Evolutionary conservation across 805 yeast species (phyloP).

Genomic region (Ogataea ramenticola): DNA sequence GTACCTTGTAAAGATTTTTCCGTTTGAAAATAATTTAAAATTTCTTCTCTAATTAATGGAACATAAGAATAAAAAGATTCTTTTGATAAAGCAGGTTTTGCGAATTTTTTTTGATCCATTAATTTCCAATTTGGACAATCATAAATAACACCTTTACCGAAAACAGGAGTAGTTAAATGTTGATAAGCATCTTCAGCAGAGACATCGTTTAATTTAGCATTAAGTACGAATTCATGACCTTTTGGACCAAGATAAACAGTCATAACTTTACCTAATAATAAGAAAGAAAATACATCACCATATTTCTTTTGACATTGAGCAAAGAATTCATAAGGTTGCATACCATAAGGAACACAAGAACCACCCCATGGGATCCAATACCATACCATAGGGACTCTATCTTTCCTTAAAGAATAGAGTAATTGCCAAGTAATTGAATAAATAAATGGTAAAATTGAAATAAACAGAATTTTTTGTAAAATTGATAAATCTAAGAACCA

Average conservation of each 20-base stretch:
- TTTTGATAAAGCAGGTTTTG: conserved; percentile 78
- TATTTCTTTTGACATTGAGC: conserved; percentile 68
- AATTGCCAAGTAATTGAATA: conserved; percentile 64
- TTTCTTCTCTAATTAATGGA: conserved; percentile 80
- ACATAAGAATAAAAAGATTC: conserved; percentile 82
- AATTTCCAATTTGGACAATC: conserved; percentile 91
- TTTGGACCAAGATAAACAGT: conserved; percentile 95
- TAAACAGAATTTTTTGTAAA: conserved; percentile 23
- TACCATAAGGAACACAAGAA: conserved; percentile 81
- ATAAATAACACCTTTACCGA: conserved; percentile 95
- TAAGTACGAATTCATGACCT: conserved; percentile 94
- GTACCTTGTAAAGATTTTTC: conserved; percentile 40
- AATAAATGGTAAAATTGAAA: conserved; percentile 49
- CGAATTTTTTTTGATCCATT: conserved; percentile 98
- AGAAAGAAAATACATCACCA: conserved; percentile 91
- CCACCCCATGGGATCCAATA: conserved; percentile 97
- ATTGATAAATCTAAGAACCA: conserved; percentile 13
- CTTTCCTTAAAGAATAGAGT: conserved; percentile 62
- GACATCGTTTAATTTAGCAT: conserved; percentile 82
- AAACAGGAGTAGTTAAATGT: conserved; percentile 98
- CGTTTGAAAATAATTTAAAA: conserved; percentile 52
- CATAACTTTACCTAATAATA: conserved; percentile 84
- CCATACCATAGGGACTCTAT: conserved; percentile 84
- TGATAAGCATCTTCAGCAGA: conserved; percentile 95
- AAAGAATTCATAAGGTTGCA: conserved; percentile 89